Evolutionary conservation across 306 rosid species (phyloP), one percentile per base, ranked within the genome.

Genomic region (Glycine tomentella): DNA sequence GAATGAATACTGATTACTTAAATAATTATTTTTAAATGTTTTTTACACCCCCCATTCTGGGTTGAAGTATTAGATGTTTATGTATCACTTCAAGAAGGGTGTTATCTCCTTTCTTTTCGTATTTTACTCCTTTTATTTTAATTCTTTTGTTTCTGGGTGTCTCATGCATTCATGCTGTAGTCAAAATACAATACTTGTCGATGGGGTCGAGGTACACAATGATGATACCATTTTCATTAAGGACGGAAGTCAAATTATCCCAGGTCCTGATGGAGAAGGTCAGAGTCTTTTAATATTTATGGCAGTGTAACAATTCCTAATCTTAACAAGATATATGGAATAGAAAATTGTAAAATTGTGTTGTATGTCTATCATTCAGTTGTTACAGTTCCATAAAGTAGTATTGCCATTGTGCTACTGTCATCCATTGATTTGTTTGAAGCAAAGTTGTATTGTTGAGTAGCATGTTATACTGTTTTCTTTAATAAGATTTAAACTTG

Each of bases 251-350:
- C 90, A 91, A 84, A 90, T 94, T 53, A 52, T 89, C 80, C 78
- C 91, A 64, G 94, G 93, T 69, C 90, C 94, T 64, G 84, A 48
- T 73, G 80, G 77, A 78, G 89, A 92, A 87, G 95, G 97, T 92
- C 20, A 75, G 88, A 74, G 68, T 67, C 14, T 62, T 68, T 64
- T 45, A 68, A 78, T 67, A 58, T 52, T 67, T 69, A 76, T 71
- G 59, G 14, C 53, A 50, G 71, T n/a, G 45, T 65, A 75, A 42
- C 45, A 74, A 20, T 51, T 79, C 11, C 48, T 81, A 17, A 45
- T 67, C 8, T 6, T 51, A 70, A 31, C 56, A 52, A 52, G 45
- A 15, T 62, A 64, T 71, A 52, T 45, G 51, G 10, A 64, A 11
- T 58, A 55, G 44, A 72, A 42, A 63, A 55, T 33, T 70, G 49